Conservation (phyloP, 805 yeast species). For the Saccharomycopsis sp. region DNA sequence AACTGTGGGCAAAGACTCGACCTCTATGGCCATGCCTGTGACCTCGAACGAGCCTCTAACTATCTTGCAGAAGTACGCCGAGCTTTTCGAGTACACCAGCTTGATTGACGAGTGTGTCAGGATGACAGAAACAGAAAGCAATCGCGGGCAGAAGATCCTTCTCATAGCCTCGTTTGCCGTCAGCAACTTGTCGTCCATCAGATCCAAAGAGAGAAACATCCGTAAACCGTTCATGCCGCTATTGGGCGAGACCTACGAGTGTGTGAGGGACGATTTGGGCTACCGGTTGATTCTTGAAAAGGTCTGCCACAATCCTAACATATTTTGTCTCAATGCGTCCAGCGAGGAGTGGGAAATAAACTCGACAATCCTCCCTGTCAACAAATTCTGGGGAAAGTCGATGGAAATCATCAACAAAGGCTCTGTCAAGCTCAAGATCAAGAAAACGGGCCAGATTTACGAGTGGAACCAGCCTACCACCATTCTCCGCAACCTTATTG, state of each 20-base stretch:
- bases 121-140: conserved; percentile 33
- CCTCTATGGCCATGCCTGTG: conserved; percentile 88
- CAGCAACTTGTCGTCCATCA: conserved; percentile 58
- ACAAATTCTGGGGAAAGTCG: conserved; percentile 93
- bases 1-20: conserved; percentile 86
- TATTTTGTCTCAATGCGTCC: conserved; percentile 77
- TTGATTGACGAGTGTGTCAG: conserved; percentile 55
- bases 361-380: conserved; percentile 65
- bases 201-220: conserved; percentile 67
- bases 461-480: conserved; percentile 82
- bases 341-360: conserved; percentile 61
- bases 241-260: conserved; percentile 87
- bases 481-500: conserved; percentile 75
- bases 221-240: conserved; percentile 95
- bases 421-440: conserved; percentile 47
- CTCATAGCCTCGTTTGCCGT: conserved; percentile 79
- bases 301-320: conserved; percentile 80
- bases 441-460: conserved; percentile 57
- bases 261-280: conserved; percentile 78
- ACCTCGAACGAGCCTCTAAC: conserved; percentile 89
- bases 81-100: conserved; percentile 67
- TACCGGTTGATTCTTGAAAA: conserved; percentile 75
- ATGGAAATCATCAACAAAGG: conserved; percentile 80
- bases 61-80: conserved; percentile 72
- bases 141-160: conserved; percentile 47